Evolutionary conservation across 495 filamentous ascomycete species (phyloP).

Genomic region (Chaetomium cochliodes): DNA sequence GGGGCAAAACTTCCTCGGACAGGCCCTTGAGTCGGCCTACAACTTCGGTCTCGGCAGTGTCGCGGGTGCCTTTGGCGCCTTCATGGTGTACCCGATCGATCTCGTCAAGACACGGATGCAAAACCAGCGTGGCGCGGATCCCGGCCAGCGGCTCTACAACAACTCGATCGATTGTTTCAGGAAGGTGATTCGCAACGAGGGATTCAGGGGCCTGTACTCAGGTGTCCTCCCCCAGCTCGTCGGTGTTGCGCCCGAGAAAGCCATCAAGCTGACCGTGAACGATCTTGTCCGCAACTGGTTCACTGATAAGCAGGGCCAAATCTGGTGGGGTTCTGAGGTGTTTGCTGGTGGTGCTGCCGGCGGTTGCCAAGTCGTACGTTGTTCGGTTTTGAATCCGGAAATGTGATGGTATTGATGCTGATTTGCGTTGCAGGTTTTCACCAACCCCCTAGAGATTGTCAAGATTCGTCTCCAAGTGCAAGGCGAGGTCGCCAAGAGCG

Average conservation of each 20-base stretch:
- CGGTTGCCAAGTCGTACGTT: slow-evolving; percentile 91
- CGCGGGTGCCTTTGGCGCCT: slow-evolving; percentile 94
- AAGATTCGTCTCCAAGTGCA: slow-evolving; percentile 98
- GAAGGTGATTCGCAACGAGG: slow-evolving; percentile 92
- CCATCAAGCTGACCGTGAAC: slow-evolving; percentile 98
- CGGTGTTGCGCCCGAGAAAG: slow-evolving; percentile 96
- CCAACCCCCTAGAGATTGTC: slow-evolving; percentile 97
- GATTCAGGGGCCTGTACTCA: slow-evolving; percentile 84
- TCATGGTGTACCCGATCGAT: slow-evolving; percentile 99
- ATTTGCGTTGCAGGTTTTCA: slow-evolving; percentile 66
- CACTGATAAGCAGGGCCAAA: slow-evolving; percentile 73
- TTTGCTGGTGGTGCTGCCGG: slow-evolving; percentile 88
- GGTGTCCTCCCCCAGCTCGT: slow-evolving; percentile 93
- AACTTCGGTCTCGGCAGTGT: slow-evolving; percentile 85
- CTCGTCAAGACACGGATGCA: slow-evolving; percentile 98
- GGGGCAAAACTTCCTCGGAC: slow-evolving; percentile 51
- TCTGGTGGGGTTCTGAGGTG: slow-evolving; percentile 69
- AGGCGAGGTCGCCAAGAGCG: slow-evolving; percentile 87
- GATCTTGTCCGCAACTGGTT: slow-evolving; percentile 79
- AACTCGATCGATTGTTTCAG: slow-evolving; percentile 91
- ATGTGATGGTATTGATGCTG: slow-evolving; percentile 22
- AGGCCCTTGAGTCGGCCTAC: slow-evolving; percentile 74
- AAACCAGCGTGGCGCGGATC: slow-evolving; percentile 79
- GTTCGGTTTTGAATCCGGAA: not conserved
- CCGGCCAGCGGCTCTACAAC: slow-evolving; percentile 88